Conservation (phyloP, 192 early-diverging fungal species). For the Linnemannia zychae region DNA sequence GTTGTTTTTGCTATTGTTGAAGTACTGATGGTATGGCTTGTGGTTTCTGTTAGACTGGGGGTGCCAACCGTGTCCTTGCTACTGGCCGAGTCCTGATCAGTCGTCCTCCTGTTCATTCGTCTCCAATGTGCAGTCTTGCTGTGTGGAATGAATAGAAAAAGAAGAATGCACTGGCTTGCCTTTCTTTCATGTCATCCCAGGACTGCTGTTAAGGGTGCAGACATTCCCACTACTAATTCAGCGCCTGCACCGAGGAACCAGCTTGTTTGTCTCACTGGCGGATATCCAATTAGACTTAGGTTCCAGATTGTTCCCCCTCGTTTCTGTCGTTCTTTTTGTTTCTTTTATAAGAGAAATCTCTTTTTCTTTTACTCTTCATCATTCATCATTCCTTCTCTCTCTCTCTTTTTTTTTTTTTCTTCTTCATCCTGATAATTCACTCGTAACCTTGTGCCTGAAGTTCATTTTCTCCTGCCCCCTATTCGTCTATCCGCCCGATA, state of each 20-base stretch:
- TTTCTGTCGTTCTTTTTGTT: background rate
- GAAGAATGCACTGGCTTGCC: background rate
- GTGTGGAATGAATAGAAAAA: background rate
- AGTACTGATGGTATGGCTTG: background rate
- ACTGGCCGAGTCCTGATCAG: background rate
- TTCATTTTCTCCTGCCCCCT: background rate
- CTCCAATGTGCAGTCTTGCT: background rate
- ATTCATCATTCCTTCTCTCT: background rate
- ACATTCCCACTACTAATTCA: no score
- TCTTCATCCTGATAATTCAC: background rate
- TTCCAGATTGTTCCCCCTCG: background rate
- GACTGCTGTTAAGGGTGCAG: background rate
- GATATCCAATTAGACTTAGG: background rate
- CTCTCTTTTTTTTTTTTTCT: background rate
- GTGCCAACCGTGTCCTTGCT: background rate
- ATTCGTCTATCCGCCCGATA: background rate
- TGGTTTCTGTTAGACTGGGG: background rate
- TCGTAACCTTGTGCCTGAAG: background rate
- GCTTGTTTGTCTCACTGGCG: constrained; percentile 5
- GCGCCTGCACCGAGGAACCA: background rate
- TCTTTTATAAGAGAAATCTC: background rate
- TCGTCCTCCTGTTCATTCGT: background rate
- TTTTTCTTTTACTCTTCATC: background rate
- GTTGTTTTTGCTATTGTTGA: background rate
- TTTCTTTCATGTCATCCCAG: background rate